Base-by-base conservation (phyloP, 1,139 yeast species). In the Eremothecium coryli region DNA sequence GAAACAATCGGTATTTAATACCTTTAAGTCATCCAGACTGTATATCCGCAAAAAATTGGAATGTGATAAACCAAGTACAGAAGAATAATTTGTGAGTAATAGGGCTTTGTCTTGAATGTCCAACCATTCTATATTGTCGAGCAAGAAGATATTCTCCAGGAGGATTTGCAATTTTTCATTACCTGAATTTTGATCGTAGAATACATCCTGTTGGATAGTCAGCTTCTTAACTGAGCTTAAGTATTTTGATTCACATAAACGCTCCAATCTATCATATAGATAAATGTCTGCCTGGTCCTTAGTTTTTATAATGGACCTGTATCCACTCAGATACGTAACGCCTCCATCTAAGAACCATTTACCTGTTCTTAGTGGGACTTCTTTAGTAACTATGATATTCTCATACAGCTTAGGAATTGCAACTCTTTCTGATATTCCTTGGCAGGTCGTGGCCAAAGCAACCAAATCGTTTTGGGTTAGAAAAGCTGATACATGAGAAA, bases 231-330 rank as follows among this genome's bases (percentile, higher is more conserved):
- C 40, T 11, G 29, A 32, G 3, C 29, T 20, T 18, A 37, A 26
- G 23, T 43, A 41, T 1, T 36, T 12, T 2, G 50, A 34, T 12
- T 49, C 48, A 13, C 45, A 20, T n/a, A 61, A 35, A 11, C 49
- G 36, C n/a, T 45, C 43, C 4, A 61, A 27, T 36, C 54, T 56
- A 32, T 59, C 53, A 29, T 55, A 53, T 1, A 62, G 29, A 26
- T 55, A 44, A 15, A 59, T 40, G 28, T 62, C 65, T 38, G 58
- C 57, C 36, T 60, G 61, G 29, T 60, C 61, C 1, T 32, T 37
- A 9, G 49, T 45, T 36, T 55, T 54, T 11, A 38, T 36, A 4
- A 49, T 15, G 0, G 50, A 38, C 16, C 51, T 39, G 18, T 42
- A 45, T 0, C 65, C 65, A 25, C 56, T 39, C 1, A 62, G 24